A percentile compares a stretch with the other conserved stretches of the same genome.
Conservation (phyloP, 148 eudicot species). For the Polygonum aviculare region DNA sequence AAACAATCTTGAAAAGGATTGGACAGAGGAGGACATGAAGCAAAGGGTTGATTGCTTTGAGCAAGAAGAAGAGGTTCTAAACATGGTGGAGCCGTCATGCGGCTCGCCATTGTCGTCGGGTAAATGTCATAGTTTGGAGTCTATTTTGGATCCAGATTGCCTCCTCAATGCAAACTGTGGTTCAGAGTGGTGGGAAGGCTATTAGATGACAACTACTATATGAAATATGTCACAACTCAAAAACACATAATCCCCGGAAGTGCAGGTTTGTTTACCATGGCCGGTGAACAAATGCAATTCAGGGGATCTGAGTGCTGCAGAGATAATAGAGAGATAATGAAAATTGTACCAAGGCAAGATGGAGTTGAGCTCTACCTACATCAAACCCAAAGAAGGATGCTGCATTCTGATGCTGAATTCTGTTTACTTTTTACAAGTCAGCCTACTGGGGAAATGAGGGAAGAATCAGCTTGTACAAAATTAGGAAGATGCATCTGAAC, state of each 20-base stretch:
- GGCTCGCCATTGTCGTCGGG: conserved; percentile 6
- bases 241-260: background rate
- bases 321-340: background rate
- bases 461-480: background rate
- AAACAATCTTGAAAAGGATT: background rate
- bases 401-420: background rate
- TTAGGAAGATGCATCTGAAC: conserved; percentile 1
- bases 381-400: background rate
- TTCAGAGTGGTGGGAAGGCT: conserved; percentile 7
- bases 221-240: background rate
- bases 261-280: background rate
- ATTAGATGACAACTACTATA: background rate
- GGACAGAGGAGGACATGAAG: background rate
- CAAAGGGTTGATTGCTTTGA: background rate
- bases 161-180: background rate
- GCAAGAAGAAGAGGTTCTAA: background rate
- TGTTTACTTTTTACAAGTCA: background rate
- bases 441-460: background rate
- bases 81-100: background rate
- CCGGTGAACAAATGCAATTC: background rate
- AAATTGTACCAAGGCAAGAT: background rate
- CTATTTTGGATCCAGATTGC: conserved; percentile 3
- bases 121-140: conserved; percentile 4
- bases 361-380: background rate
- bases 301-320: background rate